Base-by-base conservation (phyloP, 345 rosid genomes). In the Gossypium anomalum region DNA sequence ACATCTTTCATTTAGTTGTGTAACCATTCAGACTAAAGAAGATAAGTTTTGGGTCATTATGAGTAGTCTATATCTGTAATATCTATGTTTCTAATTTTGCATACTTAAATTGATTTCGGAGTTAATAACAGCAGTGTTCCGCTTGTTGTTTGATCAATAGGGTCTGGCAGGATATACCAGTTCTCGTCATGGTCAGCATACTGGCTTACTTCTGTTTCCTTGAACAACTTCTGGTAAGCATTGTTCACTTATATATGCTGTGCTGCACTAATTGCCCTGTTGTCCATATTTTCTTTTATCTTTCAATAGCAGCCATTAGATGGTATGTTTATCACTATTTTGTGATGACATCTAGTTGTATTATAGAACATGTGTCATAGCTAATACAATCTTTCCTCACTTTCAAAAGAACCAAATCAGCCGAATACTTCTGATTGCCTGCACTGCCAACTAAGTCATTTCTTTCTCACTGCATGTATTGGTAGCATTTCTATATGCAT, bases 161-260 rank as follows among this genome's bases (percentile, higher is more conserved):
- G 86, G 82, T 89, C 34, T 94, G 98, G 97, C 98, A 89, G 86
- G 94, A 94, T 83, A 90, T 89, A 2, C 95, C 97, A 1, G 85
- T 89, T 72, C 90, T 94, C 3, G 88, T 94, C 67, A 86, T 92
- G 61, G 84, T 94, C 78, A 94, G 97, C 88, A 92, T 92, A 93
- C 94, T 90, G 51, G 92, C 94, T 41, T 94, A 92, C 86, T 94
- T 94, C 77, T 94, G 98, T 75, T 92, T 89, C 83, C 94, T 94
- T 0, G 98, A 94, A 83, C 97, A 94, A 83, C 97, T 90, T n/a
- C 76, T 94, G 92, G 97, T 92, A 86, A 78, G 82, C 66, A 61
- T 61, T 29, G 7, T 66, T 45, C 49, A 66, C 53, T 66, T 66
- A 12, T 44, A 66, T 44, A 20, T 65, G 9, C 17, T 44, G 16